phyloP scores from a whole-genome alignment of 2,329 filamentous ascomycete species.

The Venturiaceae sp. region DNA sequence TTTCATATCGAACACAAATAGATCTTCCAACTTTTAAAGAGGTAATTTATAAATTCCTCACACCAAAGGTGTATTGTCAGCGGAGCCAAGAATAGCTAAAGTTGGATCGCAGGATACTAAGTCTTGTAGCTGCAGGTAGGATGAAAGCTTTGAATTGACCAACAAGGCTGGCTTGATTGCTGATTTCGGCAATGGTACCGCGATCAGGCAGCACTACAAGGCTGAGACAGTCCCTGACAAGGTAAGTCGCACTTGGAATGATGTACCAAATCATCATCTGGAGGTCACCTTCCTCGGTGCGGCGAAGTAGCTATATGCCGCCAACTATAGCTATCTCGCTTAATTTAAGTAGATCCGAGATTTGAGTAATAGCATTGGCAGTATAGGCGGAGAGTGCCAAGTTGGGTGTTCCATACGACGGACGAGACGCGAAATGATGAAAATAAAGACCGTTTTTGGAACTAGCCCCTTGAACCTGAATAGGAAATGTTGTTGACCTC shows the following conservation, averaged over 20 bases:
- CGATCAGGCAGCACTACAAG: not conserved
- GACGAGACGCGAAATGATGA: too few species aligned
- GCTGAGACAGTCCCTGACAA: not conserved
- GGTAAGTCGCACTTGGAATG: not conserved
- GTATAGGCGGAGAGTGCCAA: not conserved
- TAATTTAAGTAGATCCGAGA: not conserved
- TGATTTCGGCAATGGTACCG: not conserved
- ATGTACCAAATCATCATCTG: not conserved
- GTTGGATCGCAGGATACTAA: too few species aligned
- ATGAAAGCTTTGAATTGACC: too few species aligned
- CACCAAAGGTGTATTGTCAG: too few species aligned
- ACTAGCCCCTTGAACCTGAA: not conserved
- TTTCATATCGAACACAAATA: too few species aligned
- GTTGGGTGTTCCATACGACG: not conserved
- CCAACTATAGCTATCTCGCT: not conserved
- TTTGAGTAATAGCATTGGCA: not conserved
- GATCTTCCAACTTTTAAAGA: too few species aligned
- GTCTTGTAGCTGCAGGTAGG: too few species aligned
- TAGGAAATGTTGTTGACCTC: not conserved
- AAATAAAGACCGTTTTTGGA: not conserved
- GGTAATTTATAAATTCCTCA: too few species aligned
- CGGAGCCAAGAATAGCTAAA: too few species aligned
- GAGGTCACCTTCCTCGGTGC: not conserved
- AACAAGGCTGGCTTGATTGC: not conserved
- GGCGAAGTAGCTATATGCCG: not conserved